Conservation (phyloP, 1,284 basidiomycete species). For the Marasmius oreades region DNA sequence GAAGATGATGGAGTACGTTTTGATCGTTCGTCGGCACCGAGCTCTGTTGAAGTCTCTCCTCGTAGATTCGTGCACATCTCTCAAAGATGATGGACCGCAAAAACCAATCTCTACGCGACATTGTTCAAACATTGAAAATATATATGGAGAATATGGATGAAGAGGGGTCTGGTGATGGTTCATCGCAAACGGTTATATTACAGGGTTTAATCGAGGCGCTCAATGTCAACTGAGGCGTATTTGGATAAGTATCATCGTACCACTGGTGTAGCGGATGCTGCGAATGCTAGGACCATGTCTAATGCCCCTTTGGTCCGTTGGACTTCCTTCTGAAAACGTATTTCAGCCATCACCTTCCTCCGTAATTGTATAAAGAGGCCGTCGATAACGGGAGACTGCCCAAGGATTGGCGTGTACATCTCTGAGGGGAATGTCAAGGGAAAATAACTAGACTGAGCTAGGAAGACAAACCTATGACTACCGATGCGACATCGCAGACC, state of each 20-base stretch:
- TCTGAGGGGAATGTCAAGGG: slow-evolving; percentile 46
- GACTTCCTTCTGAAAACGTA: slow-evolving; percentile 89
- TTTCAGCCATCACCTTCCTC: slow-evolving; percentile 81
- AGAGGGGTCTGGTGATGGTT: slow-evolving; percentile 30
- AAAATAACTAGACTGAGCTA: neutral
- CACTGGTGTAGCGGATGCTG: slow-evolving; percentile 33
- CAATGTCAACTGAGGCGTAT: slow-evolving; percentile 23
- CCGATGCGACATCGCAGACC: slow-evolving; percentile 78
- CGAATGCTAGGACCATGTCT: slow-evolving; percentile 86
- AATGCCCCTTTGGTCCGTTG: slow-evolving; percentile 83
- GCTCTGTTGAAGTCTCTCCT: slow-evolving; percentile 15
- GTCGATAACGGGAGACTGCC: slow-evolving; percentile 93
- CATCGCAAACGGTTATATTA: slow-evolving; percentile 67
- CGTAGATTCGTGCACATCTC: slow-evolving; percentile 72
- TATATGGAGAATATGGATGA: slow-evolving; percentile 75
- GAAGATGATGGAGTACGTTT: slow-evolving; percentile 92
- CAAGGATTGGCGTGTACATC: slow-evolving; percentile 87
- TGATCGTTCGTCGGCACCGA: slow-evolving; percentile 1
- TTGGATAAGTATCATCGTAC: neutral
- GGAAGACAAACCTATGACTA: slow-evolving; percentile 75
- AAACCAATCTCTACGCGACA: slow-evolving; percentile 60
- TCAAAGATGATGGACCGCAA: slow-evolving; percentile 73
- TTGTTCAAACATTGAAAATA: slow-evolving; percentile 61
- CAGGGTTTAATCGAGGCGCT: slow-evolving; percentile 66
- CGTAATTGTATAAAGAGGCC: slow-evolving; percentile 80